phyloP scores from a whole-genome alignment of 1,139 yeast genomes.

The Meyerozyma elateridarum region DNA sequence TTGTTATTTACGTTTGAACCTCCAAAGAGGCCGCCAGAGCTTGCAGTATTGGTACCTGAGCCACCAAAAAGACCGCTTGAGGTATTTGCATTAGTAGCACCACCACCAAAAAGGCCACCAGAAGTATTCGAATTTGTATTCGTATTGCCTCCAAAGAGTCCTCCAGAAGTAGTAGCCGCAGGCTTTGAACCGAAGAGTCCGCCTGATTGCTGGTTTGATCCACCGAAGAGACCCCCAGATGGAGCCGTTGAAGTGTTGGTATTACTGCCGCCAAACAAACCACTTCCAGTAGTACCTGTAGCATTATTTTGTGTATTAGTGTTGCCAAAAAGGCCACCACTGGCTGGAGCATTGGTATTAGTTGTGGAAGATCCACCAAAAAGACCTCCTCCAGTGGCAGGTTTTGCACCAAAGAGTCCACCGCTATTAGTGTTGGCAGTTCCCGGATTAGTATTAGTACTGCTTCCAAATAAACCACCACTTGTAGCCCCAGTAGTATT shows the following conservation, averaged over 20 bases:
- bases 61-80: constrained; percentile 10
- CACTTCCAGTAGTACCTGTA: constrained; percentile 13
- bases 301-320: too few species aligned
- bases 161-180: constrained; percentile 7
- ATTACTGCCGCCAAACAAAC: constrained; percentile 21
- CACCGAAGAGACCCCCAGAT: constrained; percentile 3
- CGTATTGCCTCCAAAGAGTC: constrained; percentile 10
- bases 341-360: constrained; percentile 7
- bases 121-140: neutral
- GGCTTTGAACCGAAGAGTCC: constrained; percentile 26
- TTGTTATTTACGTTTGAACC: constrained; percentile 8
- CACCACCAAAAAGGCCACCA: constrained; percentile 6
- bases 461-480: constrained; percentile 19
- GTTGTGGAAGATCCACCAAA: constrained; percentile 12
- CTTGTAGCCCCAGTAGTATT: constrained; percentile 10
- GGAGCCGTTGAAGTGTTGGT: too few species aligned
- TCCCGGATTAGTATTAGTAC: constrained; percentile 8
- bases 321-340: constrained; percentile 25
- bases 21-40: constrained; percentile 6
- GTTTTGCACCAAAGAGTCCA: constrained; percentile 11
- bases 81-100: neutral
- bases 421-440: constrained; percentile 5
- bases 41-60: constrained; percentile 4
- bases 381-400: constrained; percentile 14
- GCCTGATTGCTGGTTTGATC: constrained; percentile 11